A percentile compares a stretch with the other conserved stretches of the same genome.
phyloP scores from a whole-genome alignment of 768 basidiomycete genomes.

The Cystobasidium onofrii region DNA sequence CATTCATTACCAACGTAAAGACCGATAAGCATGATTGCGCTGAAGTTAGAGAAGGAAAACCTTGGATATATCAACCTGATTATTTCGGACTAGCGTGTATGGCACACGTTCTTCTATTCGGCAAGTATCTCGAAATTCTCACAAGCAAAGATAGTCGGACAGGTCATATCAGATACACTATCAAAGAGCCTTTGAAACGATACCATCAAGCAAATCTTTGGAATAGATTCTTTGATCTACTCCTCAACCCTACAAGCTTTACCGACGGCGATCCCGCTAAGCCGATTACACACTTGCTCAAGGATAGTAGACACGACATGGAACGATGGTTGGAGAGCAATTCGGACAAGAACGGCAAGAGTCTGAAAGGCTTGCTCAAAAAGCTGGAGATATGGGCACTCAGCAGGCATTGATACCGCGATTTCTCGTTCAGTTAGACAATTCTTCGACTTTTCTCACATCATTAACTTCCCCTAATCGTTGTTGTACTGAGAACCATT shows the following conservation, averaged over 20 bases:
- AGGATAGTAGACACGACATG: constrained; percentile 64
- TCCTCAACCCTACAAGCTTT: constrained; percentile 71
- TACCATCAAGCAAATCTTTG: constrained; percentile 92
- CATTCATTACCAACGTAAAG: constrained; percentile 77
- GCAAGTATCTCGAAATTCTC: constrained; percentile 81
- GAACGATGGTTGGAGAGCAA: constrained; percentile 77
- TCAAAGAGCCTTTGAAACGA: constrained; percentile 71
- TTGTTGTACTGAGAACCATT: no score
- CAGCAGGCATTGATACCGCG: not conserved
- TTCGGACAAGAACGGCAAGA: constrained; percentile 60
- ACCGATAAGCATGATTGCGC: constrained; percentile 84
- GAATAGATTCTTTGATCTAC: constrained; percentile 68
- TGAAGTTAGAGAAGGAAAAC: constrained; percentile 69
- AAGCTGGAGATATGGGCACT: constrained; percentile 45
- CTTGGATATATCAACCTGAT: constrained; percentile 93
- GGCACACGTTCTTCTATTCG: constrained; percentile 90
- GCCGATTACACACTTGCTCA: constrained; percentile 66
- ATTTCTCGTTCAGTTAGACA: not conserved
- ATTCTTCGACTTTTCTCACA: not conserved
- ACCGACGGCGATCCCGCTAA: constrained; percentile 53
- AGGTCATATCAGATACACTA: constrained; percentile 52
- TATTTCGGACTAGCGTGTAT: constrained; percentile 94
- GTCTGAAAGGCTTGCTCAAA: constrained; percentile 45
- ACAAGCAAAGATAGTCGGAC: constrained; percentile 43
- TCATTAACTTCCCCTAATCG: not conserved